Base-by-base conservation (phyloP, 2,329 filamentous ascomycete genomes). In the Pestalotiopsis sp. region DNA sequence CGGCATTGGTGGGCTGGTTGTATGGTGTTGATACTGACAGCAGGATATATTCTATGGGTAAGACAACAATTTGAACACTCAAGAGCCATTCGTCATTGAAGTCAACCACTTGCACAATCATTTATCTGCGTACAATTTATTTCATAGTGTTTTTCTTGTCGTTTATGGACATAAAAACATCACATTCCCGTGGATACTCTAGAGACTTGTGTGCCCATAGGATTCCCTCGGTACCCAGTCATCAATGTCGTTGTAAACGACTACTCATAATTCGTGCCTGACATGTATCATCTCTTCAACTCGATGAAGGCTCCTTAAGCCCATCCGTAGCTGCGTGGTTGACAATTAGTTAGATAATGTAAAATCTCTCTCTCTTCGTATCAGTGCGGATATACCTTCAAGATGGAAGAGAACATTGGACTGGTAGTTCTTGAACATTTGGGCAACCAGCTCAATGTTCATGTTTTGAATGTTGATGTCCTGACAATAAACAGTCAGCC, bases 391-490 rank as follows among this genome's bases (percentile, higher is more conserved):
- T 79, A 73, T 85, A 97, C 96, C 96, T 90, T 98, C 96, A 5
- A 99, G 87, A 76, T 99, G 96, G 80, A 99, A 98, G 5, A 98
- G 84, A 14, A 98, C 95, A 75, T 98, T 99, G 12, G 94, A 97
- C 80, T 98, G 95, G 80, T 99, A 99, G 82, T 98, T 99, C 84
- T 98, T 98, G 86, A 98, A 99, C 96, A 99, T 99, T 79, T 98
- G 95, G 0, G 95, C 95, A 4, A 98, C 96, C 2, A 98, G 87
- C 83, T 98, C 96, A 45, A 98, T 94, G 78, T 99, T 97, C 94
- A 98, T 98, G 80, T 98, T 99, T 77, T 97, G 93, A 68, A 98
- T 91, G 78, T 98, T 98, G 86, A 98, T 98, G 74, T 98, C 95
- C 93, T 97, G 74, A 3, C 17, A n/a, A 39, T 27, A 38, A 36